Evolutionary conservation across 1,139 yeast genomes (phyloP), one percentile per base, ranked within the genome.

Genomic region (Maudiozyma humilis): DNA sequence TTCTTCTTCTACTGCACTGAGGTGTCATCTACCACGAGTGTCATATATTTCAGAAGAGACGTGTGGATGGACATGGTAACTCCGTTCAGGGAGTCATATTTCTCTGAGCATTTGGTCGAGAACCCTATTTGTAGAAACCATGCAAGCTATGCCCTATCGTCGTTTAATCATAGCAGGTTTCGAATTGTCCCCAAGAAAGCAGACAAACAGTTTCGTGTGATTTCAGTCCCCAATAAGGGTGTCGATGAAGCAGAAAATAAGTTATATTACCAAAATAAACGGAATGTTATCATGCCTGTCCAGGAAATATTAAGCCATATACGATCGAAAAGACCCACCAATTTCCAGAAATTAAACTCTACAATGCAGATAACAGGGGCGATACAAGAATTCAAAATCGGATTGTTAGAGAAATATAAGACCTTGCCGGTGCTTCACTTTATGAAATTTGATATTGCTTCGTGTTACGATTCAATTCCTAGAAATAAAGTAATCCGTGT

Each of bases 401-500:
- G 33, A 0, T 44, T 70, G 1, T 12, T 57, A 1, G 14, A 43
- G 2, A 48, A 52, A 6, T 48, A 54, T 33, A 33, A 39, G 15
- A 41, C 19, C 3, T 20, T 72, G 1, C 78, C 78, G 0, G 45
- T 54, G 10, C 54, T 82, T 1, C 75, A 68, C 55, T 73, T 76
- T 35, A 68, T 82, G 31, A 86, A 85, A 53, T 83, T 87, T 57
- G 98, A 91, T 59, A 78, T 86, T 56, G 72, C 73, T 45, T 73
- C 80, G 14, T 88, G 96, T 46, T 91, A 81, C 58, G 97, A 91
- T 55, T 75, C 80, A 3, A 68, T 89, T 16, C 81, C 87, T 5
- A 76, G 76, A 38, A 55, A 57, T 0, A 67, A 68, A 44, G 73
- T 82, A 1, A 49, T 70, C 2, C 54, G 63, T 3, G 46, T 59